A percentile compares a stretch with the other conserved stretches of the same genome.
phyloP scores from a whole-genome alignment of 1,284 basidiomycete genomes.

The Veloboletus limbatus region DNA sequence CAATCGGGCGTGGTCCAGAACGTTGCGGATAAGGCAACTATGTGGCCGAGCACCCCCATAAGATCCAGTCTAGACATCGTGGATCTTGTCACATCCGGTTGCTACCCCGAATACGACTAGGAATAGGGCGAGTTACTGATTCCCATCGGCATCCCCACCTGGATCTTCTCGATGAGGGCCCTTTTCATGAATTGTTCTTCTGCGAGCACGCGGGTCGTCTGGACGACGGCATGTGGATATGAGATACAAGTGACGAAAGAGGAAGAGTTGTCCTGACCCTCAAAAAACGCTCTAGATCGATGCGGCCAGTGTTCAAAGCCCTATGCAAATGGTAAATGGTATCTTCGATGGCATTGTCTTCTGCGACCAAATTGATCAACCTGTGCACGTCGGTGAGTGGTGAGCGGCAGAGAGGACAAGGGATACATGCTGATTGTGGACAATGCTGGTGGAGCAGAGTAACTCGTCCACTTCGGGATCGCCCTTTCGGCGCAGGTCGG shows the following conservation, averaged over 20 bases:
- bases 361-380: conserved; percentile 92
- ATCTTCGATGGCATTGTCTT: conserved; percentile 98
- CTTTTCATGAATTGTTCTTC: conserved; percentile 95
- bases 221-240: conserved; percentile 23
- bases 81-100: conserved; percentile 26
- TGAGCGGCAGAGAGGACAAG: conserved; percentile 6
- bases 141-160: conserved; percentile 63
- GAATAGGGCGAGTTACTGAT: conserved; percentile 31
- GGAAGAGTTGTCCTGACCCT: conserved; percentile 59
- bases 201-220: conserved; percentile 85
- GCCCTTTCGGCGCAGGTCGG: conserved; percentile 68
- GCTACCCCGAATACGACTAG: conserved; percentile 36
- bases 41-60: conserved; percentile 37
- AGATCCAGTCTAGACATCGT: conserved; percentile 26
- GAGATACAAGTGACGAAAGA: conserved; percentile 24
- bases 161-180: conserved; percentile 86
- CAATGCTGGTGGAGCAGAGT: conserved; percentile 91
- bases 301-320: conserved; percentile 87
- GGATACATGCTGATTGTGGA: conserved; percentile 86
- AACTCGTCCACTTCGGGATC: conserved; percentile 90
- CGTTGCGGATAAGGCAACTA: conserved; percentile 37
- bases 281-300: conserved; percentile 90
- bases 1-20: conserved; percentile 34
- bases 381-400: conserved; percentile 42
- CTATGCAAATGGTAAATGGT: conserved; percentile 96